Percentiles rank a stretch among this genome's conserved stretches.
These are phyloP conservation scores for Ophiosphaerella herpotricha DNA, from an alignment of 2,329 filamentous ascomycete genomes.

Conservation along the genomic window DNA sequence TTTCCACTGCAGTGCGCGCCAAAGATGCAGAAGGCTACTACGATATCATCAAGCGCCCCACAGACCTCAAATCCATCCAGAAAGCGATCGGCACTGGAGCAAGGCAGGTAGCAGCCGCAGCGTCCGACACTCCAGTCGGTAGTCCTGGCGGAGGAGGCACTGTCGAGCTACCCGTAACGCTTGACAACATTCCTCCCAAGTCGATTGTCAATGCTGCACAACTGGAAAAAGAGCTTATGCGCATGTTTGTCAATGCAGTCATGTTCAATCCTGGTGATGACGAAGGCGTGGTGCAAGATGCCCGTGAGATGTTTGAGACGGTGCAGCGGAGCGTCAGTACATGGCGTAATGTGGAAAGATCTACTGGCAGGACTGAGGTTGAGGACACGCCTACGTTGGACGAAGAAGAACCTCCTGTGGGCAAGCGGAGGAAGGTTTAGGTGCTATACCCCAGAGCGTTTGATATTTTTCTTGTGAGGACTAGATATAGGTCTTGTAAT, in stretches of 20 bases:
- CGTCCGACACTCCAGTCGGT: conserved; percentile 61
- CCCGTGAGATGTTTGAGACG: conserved; percentile 85
- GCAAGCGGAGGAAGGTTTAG: conserved; percentile 39
- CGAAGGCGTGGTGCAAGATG: conserved; percentile 84
- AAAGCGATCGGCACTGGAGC: conserved; percentile 54
- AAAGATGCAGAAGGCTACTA: conserved; percentile 58
- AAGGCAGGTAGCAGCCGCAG: conserved; percentile 62
- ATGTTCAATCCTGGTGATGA: conserved; percentile 98
- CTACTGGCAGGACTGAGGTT: conserved; percentile 27
- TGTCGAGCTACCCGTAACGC: conserved; percentile 64
- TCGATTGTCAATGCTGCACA: conserved; percentile 93
- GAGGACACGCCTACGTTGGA: conserved; percentile 36
- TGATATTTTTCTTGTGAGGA: not conserved
- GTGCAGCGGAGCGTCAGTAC: conserved; percentile 78
- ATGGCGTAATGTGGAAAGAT: conserved; percentile 71
- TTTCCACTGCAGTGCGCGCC: conserved; percentile 54
- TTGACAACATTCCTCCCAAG: conserved; percentile 81
- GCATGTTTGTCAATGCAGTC: conserved; percentile 97
- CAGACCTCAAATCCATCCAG: conserved; percentile 57
- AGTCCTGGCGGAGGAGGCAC: conserved; percentile 61
- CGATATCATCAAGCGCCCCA: conserved; percentile 57
- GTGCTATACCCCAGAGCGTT: conserved; percentile 6
- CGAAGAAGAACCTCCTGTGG: conserved; percentile 30
- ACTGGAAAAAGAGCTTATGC: conserved; percentile 87
- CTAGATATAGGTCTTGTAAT: not conserved